Conservation (phyloP, 108 stramenopile genomes). For the Cyclotella distinguenda region DNA sequence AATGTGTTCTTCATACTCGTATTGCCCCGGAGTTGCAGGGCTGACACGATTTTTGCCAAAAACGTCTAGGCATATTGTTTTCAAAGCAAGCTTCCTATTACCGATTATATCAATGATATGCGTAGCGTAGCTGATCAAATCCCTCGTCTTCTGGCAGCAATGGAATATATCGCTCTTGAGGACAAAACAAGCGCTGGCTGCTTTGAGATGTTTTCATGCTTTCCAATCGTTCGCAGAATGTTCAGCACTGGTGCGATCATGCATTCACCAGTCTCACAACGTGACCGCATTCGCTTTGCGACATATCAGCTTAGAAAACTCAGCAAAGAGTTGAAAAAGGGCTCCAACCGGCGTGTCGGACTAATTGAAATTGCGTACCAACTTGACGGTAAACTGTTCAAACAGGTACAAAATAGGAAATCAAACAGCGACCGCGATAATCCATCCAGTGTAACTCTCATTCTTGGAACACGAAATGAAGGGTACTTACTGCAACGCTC, state of each 20-base stretch:
- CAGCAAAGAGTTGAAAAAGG: slow-evolving; percentile 1
- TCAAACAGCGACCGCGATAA: not conserved
- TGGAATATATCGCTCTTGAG: slow-evolving; percentile 89
- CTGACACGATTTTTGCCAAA: not conserved
- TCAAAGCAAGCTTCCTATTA: slow-evolving; percentile 87
- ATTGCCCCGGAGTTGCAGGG: not conserved
- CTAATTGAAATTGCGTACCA: slow-evolving; percentile 2
- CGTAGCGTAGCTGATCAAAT: slow-evolving; percentile 93
- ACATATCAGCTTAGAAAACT: slow-evolving; percentile 16
- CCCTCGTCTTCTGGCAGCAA: slow-evolving; percentile 93
- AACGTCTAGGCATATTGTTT: slow-evolving; percentile 65
- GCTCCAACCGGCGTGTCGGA: not conserved
- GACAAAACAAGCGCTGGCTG: slow-evolving; percentile 50
- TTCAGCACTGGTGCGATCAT: slow-evolving; percentile 24
- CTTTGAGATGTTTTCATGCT: slow-evolving; percentile 54
- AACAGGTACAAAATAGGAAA: not conserved
- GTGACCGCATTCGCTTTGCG: not conserved
- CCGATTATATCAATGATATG: slow-evolving; percentile 97
- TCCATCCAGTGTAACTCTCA: not conserved
- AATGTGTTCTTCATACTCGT: not conserved
- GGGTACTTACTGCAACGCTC: slow-evolving; percentile 30
- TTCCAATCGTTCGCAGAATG: slow-evolving; percentile 34
- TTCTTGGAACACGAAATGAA: slow-evolving; percentile 20
- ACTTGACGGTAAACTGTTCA: not conserved
- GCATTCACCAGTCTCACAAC: not conserved